Evolutionary conservation across 1,284 basidiomycete genomes (phyloP).

Genomic region (Coniophora puteana): DNA sequence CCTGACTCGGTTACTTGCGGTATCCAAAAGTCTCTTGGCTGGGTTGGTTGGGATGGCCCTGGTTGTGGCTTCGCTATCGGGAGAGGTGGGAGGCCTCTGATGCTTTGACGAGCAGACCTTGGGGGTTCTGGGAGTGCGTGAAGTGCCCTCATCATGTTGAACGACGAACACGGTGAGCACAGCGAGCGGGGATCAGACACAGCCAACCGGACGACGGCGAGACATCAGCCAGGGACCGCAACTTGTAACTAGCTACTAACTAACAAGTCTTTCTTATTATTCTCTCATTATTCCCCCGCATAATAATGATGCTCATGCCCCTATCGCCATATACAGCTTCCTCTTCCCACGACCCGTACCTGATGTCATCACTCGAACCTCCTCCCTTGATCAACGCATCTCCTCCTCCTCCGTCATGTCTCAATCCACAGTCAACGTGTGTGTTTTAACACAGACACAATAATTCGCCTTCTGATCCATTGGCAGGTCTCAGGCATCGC

Average conservation of each 20-base stretch:
- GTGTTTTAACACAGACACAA: not conserved
- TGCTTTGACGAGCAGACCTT: conserved; percentile 12
- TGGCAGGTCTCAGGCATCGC: conserved; percentile 63
- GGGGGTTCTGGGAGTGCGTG: conserved; percentile 7
- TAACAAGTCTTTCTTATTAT: too few species aligned
- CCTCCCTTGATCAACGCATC: not conserved
- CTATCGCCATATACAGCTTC: conserved; percentile 4
- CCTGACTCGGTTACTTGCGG: conserved; percentile 26
- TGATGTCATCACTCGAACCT: not conserved
- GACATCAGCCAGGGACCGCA: too few species aligned
- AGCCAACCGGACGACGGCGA: too few species aligned
- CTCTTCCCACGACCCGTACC: not conserved
- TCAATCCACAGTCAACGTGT: conserved; percentile 20
- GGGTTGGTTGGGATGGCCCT: conserved; percentile 2
- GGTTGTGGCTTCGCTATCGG: conserved; percentile 13
- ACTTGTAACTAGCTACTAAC: too few species aligned
- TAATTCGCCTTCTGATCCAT: not conserved
- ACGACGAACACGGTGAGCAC: too few species aligned
- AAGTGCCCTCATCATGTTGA: conserved; percentile 16
- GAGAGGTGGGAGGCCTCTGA: conserved; percentile 26
- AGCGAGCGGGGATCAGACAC: too few species aligned
- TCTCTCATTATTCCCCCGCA: not conserved
- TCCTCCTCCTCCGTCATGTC: conserved; percentile 17
- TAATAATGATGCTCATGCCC: conserved; percentile 2
- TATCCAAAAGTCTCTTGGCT: conserved; percentile 26